Conservation (phyloP, 1,284 basidiomycete genomes). For the Sanguinoderma infundibulare region DNA sequence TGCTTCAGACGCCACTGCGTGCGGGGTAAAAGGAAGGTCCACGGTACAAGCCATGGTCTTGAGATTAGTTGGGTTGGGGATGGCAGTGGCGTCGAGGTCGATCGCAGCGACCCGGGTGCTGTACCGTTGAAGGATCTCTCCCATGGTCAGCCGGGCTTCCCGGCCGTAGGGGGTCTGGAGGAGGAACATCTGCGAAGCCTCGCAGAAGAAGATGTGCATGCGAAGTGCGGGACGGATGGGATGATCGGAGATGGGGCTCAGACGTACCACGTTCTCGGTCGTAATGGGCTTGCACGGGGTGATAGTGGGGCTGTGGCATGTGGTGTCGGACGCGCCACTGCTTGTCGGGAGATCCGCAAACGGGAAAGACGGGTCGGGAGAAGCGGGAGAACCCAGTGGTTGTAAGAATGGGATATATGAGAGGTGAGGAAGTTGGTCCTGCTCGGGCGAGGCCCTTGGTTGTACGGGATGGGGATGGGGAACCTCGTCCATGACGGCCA, state of each 20-base stretch:
- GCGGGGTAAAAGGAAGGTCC: constrained; percentile 5
- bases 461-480: background rate
- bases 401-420: background rate
- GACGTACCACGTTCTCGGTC: constrained; percentile 5
- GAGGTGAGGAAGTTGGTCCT: background rate
- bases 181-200: background rate
- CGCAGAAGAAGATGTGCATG: constrained; percentile 5
- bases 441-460: background rate
- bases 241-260: background rate
- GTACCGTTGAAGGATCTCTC: constrained; percentile 3
- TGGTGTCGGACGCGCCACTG: background rate
- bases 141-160: background rate
- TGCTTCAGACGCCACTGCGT: background rate
- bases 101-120: constrained; percentile 7
- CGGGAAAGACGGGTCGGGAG: background rate
- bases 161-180: background rate
- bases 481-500: background rate
- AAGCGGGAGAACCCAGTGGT: background rate
- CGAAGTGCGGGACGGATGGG: background rate
- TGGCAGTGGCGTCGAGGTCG: constrained; percentile 3
- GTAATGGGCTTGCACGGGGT: background rate
- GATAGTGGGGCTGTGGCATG: constrained; percentile 1
- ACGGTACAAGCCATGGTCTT: background rate
- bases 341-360: background rate
- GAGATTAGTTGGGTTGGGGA: background rate